A percentile compares a stretch with the other conserved stretches of the same genome.
phyloP scores from a whole-genome alignment of 176 grass and related monocot genomes.

The Triticum aestivum region IWGSC_CS_RefSeq_v2.1 NC_057795.1:541269925-541270424 shows the following conservation, averaged over 20 bases:
- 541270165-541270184: slow-evolving; percentile 21
- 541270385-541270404: background rate
- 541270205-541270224: background rate
- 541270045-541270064: slow-evolving; percentile 24
- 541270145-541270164: background rate
- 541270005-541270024: slow-evolving; percentile 34
- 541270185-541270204: background rate
- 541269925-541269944: slow-evolving; percentile 13
- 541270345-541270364: slow-evolving; percentile 43
- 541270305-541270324: slow-evolving; percentile 60
- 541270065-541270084: slow-evolving; percentile 46
- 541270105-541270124: background rate
- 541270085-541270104: slow-evolving; percentile 34
- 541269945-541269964: slow-evolving; percentile 12
- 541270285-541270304: slow-evolving; percentile 62
- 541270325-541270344: slow-evolving; percentile 80
- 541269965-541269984: slow-evolving; percentile 27
- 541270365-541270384: slow-evolving; percentile 41
- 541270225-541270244: background rate
- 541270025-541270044: slow-evolving; percentile 43
- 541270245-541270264: slow-evolving; percentile 55
- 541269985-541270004: slow-evolving; percentile 30
- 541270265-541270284: slow-evolving; percentile 58
- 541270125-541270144: slow-evolving; percentile 21
- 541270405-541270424: background rate